Evolutionary conservation across 345 rosid species (phyloP), one percentile per base, ranked within the genome.

Genomic region (Acer negundo): DNA sequence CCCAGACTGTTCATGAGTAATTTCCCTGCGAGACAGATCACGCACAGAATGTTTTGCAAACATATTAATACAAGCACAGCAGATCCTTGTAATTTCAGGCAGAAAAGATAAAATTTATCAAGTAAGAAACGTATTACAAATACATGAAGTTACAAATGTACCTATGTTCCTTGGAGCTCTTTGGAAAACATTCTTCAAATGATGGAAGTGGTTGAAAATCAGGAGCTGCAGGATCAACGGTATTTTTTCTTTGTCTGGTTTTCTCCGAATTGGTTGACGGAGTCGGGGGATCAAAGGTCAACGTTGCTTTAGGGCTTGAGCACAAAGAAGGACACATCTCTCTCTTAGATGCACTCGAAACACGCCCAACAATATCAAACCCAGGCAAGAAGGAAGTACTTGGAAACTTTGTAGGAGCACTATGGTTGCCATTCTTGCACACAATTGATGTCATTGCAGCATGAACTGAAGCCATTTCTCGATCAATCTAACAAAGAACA

Each of bases 111-210:
- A 63, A 62, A 58, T 12, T 31, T 2, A 81, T 68, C 38, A 28
- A 35, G 51, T 49, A 19, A 61, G 46, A 46, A 68, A 20, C 11
- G 23, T 2, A 17, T 38, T 15, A 47, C 62, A 75, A 67, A 64
- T 64, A 35, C 31, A 1, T 0, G 5, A 78, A 44, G 24, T 6
- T 9, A 20, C 55, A 10, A n/a, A 75, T 42, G 22, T 23, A 96
- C 99, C 80, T 86, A 84, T 73, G 55, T 61, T 94, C 94, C 78
- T 94, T 97, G 10, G 98, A 83, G 91, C 99, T 97, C 78, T 82
- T 93, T 3, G 99, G 98, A 72, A 97, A 97, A 59, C 99, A 97
- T 78, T 93, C 83, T 62, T 94, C 91, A 67, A 97, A 97, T 51
- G 99, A 91, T 6, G 98, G 98, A 53, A 94, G 91, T 0, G 97